Evolutionary conservation across 805 yeast genomes (phyloP), one percentile per base, ranked within the genome.

Genomic region (Lipomyces lipofer): DNA sequence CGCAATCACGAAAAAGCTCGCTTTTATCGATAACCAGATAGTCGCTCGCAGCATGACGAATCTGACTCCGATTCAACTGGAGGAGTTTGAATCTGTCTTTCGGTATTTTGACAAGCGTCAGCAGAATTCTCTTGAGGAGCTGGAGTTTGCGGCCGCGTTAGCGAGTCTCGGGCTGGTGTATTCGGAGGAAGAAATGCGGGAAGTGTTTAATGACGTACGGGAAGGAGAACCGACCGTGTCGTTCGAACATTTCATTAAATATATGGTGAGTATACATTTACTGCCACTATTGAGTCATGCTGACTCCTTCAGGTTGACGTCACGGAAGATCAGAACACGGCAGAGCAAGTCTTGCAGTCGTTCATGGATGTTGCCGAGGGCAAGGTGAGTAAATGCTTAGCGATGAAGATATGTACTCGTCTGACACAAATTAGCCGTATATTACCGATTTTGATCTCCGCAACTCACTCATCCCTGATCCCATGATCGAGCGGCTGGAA

Each of bases 81-180:
- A 72, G 42, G 78, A 76, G 50, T 75, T 75, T 59, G 78, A 75
- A 56, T 63, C 73, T 3, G 72, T 76, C 13, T 78, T 79, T 56
- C 64, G 76, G 9, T 73, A 71, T 53, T 74, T 74, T 54, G 75
- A 71, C 55, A 67, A 64, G 29, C 70, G 72, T 1, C 67, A 67
- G 43, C 73, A 72, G 51, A 70, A 71, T 35, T 66, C 69, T 32
- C 64, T 78, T 49, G 68, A 70, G 30, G 73, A 73, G 51, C 46
- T 56, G 9, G 82, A 78, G 62, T 79, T 78, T 55, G 65, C 69
- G 2, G 73, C 72, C 0, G 77, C 79, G 2, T 63, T 78, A 54
- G 70, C 71, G n/a, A 66, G 72, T 38, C 64, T 77, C 22, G 78
- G 78, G 21, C 69, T 75, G 1, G 69, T 67, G 4, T 66, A 73